Evolutionary conservation across 2,329 filamentous ascomycete genomes (phyloP).

Genomic region (Arachnopeziza araneosa): DNA sequence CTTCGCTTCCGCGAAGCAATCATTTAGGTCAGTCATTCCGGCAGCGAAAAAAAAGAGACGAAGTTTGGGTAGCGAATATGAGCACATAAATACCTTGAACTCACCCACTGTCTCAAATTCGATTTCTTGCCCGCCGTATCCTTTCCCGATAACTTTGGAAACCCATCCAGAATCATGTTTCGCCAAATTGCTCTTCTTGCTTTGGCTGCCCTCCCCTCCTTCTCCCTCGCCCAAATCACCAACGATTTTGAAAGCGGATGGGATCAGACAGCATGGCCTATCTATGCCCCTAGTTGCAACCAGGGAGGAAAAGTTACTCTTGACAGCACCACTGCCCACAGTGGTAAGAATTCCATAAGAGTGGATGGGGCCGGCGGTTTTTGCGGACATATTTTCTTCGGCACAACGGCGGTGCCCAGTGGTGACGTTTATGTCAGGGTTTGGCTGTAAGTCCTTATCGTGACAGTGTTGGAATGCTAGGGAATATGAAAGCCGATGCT

Average conservation of each 20-base stretch:
- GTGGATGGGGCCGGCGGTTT: slow-evolving; percentile 49
- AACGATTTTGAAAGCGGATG: slow-evolving; percentile 54
- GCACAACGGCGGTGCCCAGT: slow-evolving; percentile 48
- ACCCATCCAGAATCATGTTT: slow-evolving; percentile 34
- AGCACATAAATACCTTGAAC: slow-evolving; percentile 26
- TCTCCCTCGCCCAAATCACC: slow-evolving; percentile 46
- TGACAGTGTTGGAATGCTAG: not conserved
- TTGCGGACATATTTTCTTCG: slow-evolving; percentile 57
- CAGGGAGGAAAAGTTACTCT: slow-evolving; percentile 51
- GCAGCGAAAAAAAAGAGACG: slow-evolving; percentile 19
- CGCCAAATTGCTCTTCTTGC: slow-evolving; percentile 39
- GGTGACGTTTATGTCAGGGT: slow-evolving; percentile 53
- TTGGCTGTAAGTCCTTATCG: slow-evolving; percentile 45
- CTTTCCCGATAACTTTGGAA: not conserved
- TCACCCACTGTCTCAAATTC: slow-evolving; percentile 1
- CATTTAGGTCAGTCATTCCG: slow-evolving; percentile 1
- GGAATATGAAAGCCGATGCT: slow-evolving; percentile 13
- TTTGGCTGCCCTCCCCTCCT: slow-evolving; percentile 41
- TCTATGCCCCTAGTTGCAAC: slow-evolving; percentile 53
- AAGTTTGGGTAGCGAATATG: slow-evolving; percentile 19
- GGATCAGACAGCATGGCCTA: slow-evolving; percentile 52
- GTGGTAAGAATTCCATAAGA: slow-evolving; percentile 48
- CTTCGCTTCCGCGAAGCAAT: too few relatives aligned
- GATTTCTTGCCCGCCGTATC: not conserved
- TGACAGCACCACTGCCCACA: slow-evolving; percentile 51